Conservation (phyloP, 2,329 filamentous ascomycete genomes). For the Calonectria pteridis region DNA sequence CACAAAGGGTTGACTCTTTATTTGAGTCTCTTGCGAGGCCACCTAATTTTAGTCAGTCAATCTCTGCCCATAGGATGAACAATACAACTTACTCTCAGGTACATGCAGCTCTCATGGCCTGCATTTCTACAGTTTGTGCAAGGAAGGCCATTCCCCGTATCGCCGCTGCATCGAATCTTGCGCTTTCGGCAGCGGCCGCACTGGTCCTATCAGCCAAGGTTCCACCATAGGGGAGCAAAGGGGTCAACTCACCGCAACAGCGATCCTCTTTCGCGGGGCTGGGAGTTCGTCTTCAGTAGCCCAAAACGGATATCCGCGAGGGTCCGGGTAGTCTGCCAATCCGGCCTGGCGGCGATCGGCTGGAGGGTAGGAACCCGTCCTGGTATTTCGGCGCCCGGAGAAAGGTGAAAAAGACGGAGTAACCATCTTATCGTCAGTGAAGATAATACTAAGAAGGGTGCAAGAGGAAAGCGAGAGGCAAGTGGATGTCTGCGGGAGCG, state of each 20-base stretch:
- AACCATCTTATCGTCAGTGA: constrained; percentile 31
- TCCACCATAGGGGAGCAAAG: neutral
- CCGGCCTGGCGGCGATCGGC: constrained; percentile 36
- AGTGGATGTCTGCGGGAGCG: neutral
- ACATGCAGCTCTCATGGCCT: constrained; percentile 78
- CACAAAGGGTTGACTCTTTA: constrained; percentile 42
- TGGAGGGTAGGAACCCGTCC: constrained; percentile 33
- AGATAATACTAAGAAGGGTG: neutral
- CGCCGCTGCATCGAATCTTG: constrained; percentile 95
- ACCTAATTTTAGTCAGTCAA: constrained; percentile 40
- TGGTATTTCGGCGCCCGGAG: constrained; percentile 35
- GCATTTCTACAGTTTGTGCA: constrained; percentile 87
- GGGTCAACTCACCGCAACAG: constrained; percentile 65
- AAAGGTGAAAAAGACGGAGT: constrained; percentile 36
- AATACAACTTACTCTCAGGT: constrained; percentile 75
- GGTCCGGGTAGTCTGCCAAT: constrained; percentile 37
- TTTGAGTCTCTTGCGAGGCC: constrained; percentile 47
- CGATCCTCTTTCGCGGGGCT: constrained; percentile 68
- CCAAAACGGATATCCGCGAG: constrained; percentile 19
- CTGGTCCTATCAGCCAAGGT: constrained; percentile 59
- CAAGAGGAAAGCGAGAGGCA: neutral
- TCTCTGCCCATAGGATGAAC: neutral
- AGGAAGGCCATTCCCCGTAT: constrained; percentile 79
- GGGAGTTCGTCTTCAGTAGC: constrained; percentile 55
- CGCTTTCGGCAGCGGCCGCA: constrained; percentile 91